Percentiles rank a stretch among this genome's conserved stretches.
These are phyloP conservation scores for Cylindrotheca closterium DNA, from an alignment of 108 stramenopile genomes.

Conservation along the genomic window DNA sequence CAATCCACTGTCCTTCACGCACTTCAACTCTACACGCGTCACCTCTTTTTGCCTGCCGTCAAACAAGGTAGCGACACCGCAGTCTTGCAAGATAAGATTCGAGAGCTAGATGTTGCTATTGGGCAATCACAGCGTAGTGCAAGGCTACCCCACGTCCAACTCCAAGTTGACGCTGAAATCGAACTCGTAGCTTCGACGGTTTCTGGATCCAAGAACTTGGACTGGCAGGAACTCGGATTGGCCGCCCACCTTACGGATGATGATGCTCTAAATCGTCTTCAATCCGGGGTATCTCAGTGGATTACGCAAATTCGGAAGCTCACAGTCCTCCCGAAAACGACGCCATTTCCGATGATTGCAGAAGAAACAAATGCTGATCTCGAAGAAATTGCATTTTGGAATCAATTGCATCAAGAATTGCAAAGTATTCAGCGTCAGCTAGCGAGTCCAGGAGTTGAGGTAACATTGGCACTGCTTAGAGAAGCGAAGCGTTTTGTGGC, in stretches of 20 bases:
- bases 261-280: constrained; percentile 72
- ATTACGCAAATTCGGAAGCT: constrained; percentile 82
- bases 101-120: constrained; percentile 78
- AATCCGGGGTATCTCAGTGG: constrained; percentile 67
- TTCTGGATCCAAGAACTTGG: constrained; percentile 32
- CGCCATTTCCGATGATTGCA: constrained; percentile 60
- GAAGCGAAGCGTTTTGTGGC: constrained; percentile 82
- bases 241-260: constrained; percentile 54
- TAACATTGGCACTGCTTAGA: constrained; percentile 78
- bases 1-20: constrained; percentile 40
- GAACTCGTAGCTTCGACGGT: constrained; percentile 19
- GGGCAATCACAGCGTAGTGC: constrained; percentile 61
- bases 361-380: constrained; percentile 60
- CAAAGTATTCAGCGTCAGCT: constrained; percentile 58
- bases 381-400: constrained; percentile 87
- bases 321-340: constrained; percentile 56
- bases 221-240: constrained; percentile 65
- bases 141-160: constrained; percentile 57
- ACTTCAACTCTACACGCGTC: constrained; percentile 72
- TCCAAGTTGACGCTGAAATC: constrained; percentile 46
- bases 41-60: constrained; percentile 79
- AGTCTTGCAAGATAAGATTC: constrained; percentile 67
- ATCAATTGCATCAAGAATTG: constrained; percentile 60
- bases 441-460: constrained; percentile 47
- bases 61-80: constrained; percentile 26